phyloP scores from a whole-genome alignment of 768 basidiomycete species.

The Pleurotus djamor region DNA sequence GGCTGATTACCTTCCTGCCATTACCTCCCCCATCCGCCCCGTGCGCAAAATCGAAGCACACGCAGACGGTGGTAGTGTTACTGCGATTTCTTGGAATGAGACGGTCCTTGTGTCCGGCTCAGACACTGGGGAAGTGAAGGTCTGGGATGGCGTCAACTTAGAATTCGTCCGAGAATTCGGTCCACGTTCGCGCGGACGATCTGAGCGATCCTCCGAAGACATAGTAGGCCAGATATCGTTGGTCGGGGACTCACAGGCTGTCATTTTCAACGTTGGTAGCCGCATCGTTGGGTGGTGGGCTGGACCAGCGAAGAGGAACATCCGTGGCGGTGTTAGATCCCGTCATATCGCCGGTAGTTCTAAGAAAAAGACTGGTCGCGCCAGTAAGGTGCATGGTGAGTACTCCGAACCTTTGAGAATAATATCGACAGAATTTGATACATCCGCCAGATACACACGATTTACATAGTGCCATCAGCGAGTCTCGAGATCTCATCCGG shows the following conservation, averaged over 20 bases:
- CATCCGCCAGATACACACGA: slow-evolving; percentile 55
- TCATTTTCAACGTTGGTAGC: slow-evolving; percentile 61
- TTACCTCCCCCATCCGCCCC: slow-evolving; percentile 24
- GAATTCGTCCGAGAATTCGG: slow-evolving; percentile 51
- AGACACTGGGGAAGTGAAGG: slow-evolving; percentile 49
- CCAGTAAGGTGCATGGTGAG: slow-evolving; percentile 48
- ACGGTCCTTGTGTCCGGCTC: slow-evolving; percentile 67
- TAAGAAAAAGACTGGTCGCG: slow-evolving; percentile 29
- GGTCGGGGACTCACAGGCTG: slow-evolving; percentile 44
- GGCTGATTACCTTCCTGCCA: background rate
- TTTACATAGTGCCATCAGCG: slow-evolving; percentile 58
- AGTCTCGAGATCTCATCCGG: slow-evolving; percentile 36
- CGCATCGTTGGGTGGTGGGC: slow-evolving; percentile 69
- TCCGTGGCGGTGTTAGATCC: slow-evolving; percentile 29
- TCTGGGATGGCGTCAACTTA: slow-evolving; percentile 70
- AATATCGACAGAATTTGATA: background rate
- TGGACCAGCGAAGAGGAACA: slow-evolving; percentile 34
- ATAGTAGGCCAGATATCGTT: slow-evolving; percentile 58
- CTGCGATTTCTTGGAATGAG: slow-evolving; percentile 60
- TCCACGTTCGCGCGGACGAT: slow-evolving; percentile 12
- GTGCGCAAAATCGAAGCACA: slow-evolving; percentile 59
- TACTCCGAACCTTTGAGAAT: background rate
- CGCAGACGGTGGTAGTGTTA: slow-evolving; percentile 55
- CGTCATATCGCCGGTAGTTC: slow-evolving; percentile 18
- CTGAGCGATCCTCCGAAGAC: slow-evolving; percentile 24